A percentile compares a stretch with the other conserved stretches of the same genome.
Conservation (phyloP, 352 stramenopile genomes). For the Globisporangium spinosum region DNA sequence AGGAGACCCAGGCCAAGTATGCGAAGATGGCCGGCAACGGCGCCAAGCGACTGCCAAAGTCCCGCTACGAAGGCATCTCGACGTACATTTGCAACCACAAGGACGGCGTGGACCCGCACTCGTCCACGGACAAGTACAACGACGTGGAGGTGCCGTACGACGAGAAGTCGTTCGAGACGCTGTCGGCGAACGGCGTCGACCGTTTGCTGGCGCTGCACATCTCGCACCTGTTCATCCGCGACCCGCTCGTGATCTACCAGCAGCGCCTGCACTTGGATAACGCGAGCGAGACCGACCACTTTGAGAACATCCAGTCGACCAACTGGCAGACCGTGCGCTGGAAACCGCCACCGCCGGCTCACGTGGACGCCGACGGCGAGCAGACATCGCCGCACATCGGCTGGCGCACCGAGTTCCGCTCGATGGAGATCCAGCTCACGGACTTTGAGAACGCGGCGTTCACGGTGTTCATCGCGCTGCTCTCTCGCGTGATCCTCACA, state of each 20-base stretch:
- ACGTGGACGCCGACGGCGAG: conserved; percentile 25
- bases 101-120: conserved; percentile 67
- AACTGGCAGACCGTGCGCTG: conserved; percentile 99
- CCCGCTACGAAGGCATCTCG: conserved; percentile 90
- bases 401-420: conserved; percentile 93
- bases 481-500: conserved; percentile 97
- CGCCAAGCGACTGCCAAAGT: conserved; percentile 93
- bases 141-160: conserved; percentile 96
- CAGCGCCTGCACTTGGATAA: conserved; percentile 87
- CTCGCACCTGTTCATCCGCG: conserved; percentile 98
- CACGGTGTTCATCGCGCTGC: conserved; percentile 97
- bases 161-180: conserved; percentile 88
- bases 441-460: conserved; percentile 99
- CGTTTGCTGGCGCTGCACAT: conserved; percentile 95
- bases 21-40: conserved; percentile 92
- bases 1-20: conserved; percentile 65
- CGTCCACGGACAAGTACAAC: conserved; percentile 86
- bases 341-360: conserved; percentile 97
- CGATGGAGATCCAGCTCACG: conserved; percentile 99
- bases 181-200: conserved; percentile 93
- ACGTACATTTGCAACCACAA: conserved; percentile 91
- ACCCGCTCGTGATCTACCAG: conserved; percentile 95
- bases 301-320: conserved; percentile 99
- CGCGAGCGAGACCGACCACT: conserved; percentile 91
- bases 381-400: conserved; percentile 57